Percentiles rank a stretch among this genome's conserved stretches.
phyloP scores from a whole-genome alignment of 2,329 filamentous ascomycete genomes.

The Sclerotiophoma versabilis region DNA sequence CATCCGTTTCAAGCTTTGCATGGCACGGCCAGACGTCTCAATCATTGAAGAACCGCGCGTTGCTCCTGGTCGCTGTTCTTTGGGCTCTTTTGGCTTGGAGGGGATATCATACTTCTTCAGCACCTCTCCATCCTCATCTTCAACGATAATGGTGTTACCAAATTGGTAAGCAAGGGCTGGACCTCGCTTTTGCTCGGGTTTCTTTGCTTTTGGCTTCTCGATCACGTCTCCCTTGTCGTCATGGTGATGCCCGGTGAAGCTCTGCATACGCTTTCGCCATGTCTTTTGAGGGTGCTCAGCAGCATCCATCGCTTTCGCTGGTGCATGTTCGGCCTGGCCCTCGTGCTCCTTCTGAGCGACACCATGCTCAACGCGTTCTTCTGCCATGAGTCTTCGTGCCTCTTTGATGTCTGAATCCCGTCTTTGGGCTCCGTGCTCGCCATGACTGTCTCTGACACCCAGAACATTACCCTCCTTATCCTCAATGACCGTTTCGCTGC shows the following conservation, averaged over 20 bases:
- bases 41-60: constrained; percentile 42
- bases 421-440: constrained; percentile 62
- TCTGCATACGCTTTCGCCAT: constrained; percentile 56
- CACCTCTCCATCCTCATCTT: constrained; percentile 86
- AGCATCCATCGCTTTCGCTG: constrained; percentile 47
- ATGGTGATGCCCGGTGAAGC: constrained; percentile 54
- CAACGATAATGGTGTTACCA: constrained; percentile 87
- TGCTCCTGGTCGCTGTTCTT: constrained; percentile 35
- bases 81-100: constrained; percentile 51
- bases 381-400: constrained; percentile 61
- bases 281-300: constrained; percentile 49
- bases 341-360: constrained; percentile 59
- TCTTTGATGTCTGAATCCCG: constrained; percentile 65
- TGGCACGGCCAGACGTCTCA: constrained; percentile 46
- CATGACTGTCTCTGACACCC: constrained; percentile 63
- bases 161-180: constrained; percentile 86
- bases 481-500: constrained; percentile 79
- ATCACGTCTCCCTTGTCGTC: constrained; percentile 48
- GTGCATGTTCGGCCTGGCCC: constrained; percentile 45
- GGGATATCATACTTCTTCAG: constrained; percentile 84
- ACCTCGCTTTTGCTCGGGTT: constrained; percentile 59
- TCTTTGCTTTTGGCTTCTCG: constrained; percentile 43
- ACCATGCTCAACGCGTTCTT: constrained; percentile 54
- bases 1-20: constrained; percentile 58
- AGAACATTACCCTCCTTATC: constrained; percentile 88